These are phyloP conservation scores for Nematodospora anomalae DNA, from an alignment of 1,139 yeast genomes.

Conservation along the genomic window DNA sequence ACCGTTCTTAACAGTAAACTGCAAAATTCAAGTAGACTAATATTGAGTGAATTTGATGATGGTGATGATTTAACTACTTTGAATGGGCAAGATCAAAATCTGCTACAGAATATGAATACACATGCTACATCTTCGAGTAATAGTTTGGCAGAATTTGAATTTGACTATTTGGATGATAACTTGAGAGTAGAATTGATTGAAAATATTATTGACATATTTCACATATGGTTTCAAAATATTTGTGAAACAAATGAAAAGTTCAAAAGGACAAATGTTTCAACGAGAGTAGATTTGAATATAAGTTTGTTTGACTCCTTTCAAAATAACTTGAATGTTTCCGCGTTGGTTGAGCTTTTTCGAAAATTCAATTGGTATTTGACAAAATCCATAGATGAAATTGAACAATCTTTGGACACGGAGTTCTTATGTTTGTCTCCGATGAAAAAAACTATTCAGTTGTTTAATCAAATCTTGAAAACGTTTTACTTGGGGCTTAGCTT, in stretches of 20 bases:
- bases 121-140: background rate
- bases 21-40: slow-evolving; percentile 9
- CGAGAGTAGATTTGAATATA: slow-evolving; percentile 7
- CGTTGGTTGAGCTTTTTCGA: slow-evolving; percentile 19
- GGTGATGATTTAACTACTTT: slow-evolving; percentile 35
- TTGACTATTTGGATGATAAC: slow-evolving; percentile 28
- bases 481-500: slow-evolving; percentile 18
- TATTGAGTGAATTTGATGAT: slow-evolving; percentile 17
- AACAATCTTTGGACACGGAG: slow-evolving; percentile 16
- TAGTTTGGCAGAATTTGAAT: slow-evolving; percentile 10
- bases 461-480: slow-evolving; percentile 27
- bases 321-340: slow-evolving; percentile 6
- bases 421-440: slow-evolving; percentile 23
- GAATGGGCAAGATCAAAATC: slow-evolving; percentile 13
- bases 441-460: slow-evolving; percentile 28
- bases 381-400: slow-evolving; percentile 18
- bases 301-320: slow-evolving; percentile 16
- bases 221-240: slow-evolving; percentile 25
- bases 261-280: slow-evolving; percentile 5
- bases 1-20: slow-evolving; percentile 18
- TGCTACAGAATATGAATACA: background rate
- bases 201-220: slow-evolving; percentile 28
- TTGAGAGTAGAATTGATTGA: slow-evolving; percentile 26
- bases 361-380: slow-evolving; percentile 23
- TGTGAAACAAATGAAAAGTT: slow-evolving; percentile 16